Evolutionary conservation across 495 filamentous ascomycete species (phyloP).

Genomic region (Penicillium nucicola): DNA sequence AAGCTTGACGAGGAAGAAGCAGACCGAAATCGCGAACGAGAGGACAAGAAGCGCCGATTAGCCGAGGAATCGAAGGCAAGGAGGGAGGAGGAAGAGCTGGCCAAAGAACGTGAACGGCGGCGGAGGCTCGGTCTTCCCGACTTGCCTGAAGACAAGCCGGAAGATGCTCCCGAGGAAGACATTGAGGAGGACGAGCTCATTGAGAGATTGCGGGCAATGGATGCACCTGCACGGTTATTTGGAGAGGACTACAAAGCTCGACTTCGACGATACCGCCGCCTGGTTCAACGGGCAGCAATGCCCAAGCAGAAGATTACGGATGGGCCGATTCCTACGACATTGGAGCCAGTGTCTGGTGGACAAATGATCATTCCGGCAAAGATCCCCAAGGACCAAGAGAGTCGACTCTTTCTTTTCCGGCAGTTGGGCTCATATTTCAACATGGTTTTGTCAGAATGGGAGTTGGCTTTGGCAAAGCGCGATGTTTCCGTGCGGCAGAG

Average conservation of each 20-base stretch:
- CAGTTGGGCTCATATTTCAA: constrained; percentile 92
- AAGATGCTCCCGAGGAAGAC: constrained; percentile 52
- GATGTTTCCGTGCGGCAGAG: constrained; percentile 61
- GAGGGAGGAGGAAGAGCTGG: constrained; percentile 67
- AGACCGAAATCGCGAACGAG: constrained; percentile 60
- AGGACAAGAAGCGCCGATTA: constrained; percentile 74
- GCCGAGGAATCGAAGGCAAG: constrained; percentile 72
- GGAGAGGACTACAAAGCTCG: constrained; percentile 73
- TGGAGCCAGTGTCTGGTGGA: constrained; percentile 72
- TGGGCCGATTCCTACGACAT: constrained; percentile 66
- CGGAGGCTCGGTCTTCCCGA: constrained; percentile 69
- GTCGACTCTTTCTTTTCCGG: constrained; percentile 66
- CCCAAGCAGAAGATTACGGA: constrained; percentile 51
- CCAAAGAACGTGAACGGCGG: constrained; percentile 51
- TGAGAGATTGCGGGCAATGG: constrained; percentile 62
- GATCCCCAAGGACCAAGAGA: constrained; percentile 55
- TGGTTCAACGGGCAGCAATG: constrained; percentile 45
- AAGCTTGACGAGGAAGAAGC: constrained; percentile 88
- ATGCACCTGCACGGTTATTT: constrained; percentile 74
- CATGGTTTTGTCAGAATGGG: constrained; percentile 89
- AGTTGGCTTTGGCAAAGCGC: constrained; percentile 68
- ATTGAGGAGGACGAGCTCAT: constrained; percentile 70
- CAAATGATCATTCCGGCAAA: constrained; percentile 77
- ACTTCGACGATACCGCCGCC: constrained; percentile 64
- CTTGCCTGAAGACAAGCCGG: constrained; percentile 46